These are phyloP conservation scores for Leptodontidium sp. DNA, from an alignment of 2,329 filamentous ascomycete genomes.

Conservation along the genomic window DNA sequence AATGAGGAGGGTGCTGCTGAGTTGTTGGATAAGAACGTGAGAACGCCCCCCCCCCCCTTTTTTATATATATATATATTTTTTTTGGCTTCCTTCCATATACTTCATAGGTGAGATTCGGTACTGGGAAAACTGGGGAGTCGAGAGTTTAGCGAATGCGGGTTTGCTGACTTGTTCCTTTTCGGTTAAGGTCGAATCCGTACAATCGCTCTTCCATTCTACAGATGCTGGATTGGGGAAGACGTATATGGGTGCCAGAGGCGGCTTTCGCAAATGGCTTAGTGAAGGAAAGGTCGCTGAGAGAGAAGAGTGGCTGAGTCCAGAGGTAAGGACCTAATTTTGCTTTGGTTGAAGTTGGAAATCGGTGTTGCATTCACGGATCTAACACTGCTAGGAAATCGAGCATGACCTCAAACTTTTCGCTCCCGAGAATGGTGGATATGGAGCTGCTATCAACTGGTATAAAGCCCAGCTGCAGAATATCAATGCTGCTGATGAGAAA, in stretches of 20 bases:
- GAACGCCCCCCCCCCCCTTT: no score
- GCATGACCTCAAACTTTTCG: slow-evolving; percentile 27
- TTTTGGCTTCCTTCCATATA: no score
- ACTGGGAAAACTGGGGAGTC: not conserved
- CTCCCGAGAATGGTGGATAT: slow-evolving; percentile 29
- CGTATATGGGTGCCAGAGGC: slow-evolving; percentile 35
- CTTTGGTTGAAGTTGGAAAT: not conserved
- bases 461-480: slow-evolving; percentile 36
- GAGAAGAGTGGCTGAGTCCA: slow-evolving; percentile 22
- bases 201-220: slow-evolving; percentile 31
- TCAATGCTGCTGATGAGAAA: slow-evolving; percentile 32
- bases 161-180: not conserved
- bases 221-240: slow-evolving; percentile 31
- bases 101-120: not conserved
- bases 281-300: slow-evolving; percentile 23
- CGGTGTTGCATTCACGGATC: not conserved
- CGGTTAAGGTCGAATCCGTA: slow-evolving; percentile 21
- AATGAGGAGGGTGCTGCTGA: slow-evolving; percentile 34
- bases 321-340: slow-evolving; percentile 21
- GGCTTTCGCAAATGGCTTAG: slow-evolving; percentile 34
- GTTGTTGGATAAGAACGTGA: slow-evolving; percentile 34
- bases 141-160: not conserved
- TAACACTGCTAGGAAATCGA: slow-evolving; percentile 24
- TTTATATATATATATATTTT: no score
- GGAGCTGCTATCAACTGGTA: slow-evolving; percentile 35